Evolutionary conservation across 148 eudicot species (phyloP), one percentile per base, ranked within the genome.

Genomic region (Fagopyrum tataricum): DNA sequence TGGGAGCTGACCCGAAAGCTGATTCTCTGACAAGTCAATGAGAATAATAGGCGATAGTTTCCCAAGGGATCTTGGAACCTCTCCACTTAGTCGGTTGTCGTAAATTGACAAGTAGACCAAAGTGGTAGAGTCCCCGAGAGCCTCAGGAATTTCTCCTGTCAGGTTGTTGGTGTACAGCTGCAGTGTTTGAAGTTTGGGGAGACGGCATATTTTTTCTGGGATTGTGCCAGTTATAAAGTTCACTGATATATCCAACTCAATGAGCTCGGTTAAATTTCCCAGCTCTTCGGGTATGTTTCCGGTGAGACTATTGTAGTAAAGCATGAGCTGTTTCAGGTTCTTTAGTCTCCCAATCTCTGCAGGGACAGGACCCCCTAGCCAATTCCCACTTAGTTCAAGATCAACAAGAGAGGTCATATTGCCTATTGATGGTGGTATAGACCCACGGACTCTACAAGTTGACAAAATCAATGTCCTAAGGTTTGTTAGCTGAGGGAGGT

Each of bases 131-230:
- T 83, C 82, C 4, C 81, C 91, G 43, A 90, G 70, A 14, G 51
- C 80, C 12, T 70, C 76, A 0, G 96, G 93, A 55, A 93, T 82
- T 52, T 82, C 79, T 67, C 97, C 98, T 10, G 89, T 79, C 71
- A 94, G 91, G 77, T 86, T 84, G 80, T 87, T 94, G 83, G 84
- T 88, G 90, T 94, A 94, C 20, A 94, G 74, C 85, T 94, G 97
- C 72, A 94, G 56, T 23, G 80, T 78, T 37, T 72, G 17, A 46
- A 93, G 90, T 56, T 86, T 87, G 11, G 96, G 91, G 47, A 93
- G 91, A 44, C 81, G 79, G 64, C 90, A 85, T 41, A 90, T 18
- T 14, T 89, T 83, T 1, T 79, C 85, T 2, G 96, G 93, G 44
- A 93, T 81, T 8, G 69, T 78, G 69, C 96, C 96, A 0, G 78